Evolutionary conservation across 768 basidiomycete species (phyloP).

Genomic region (Solioccasus polychromus): DNA sequence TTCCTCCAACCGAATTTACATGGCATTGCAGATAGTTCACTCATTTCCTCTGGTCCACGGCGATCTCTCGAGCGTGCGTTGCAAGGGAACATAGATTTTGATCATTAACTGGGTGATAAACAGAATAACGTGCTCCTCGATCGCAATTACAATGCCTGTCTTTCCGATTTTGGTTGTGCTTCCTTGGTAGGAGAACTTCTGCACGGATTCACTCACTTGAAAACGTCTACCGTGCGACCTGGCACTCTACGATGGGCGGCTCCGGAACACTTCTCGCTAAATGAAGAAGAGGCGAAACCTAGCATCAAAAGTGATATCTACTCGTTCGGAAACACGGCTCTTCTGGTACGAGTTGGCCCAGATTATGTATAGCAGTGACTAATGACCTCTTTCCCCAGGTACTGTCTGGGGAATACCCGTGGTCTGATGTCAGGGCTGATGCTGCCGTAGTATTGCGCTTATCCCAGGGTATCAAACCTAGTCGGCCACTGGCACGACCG

Average conservation of each 20-base stretch:
- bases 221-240: neutral
- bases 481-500: neutral
- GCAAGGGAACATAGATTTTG: neutral
- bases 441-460: conserved; percentile 1
- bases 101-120: neutral
- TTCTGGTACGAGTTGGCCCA: neutral
- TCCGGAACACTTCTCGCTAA: conserved; percentile 4
- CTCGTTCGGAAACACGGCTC: conserved; percentile 8
- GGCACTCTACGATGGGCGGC: conserved; percentile 11
- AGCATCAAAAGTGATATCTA: conserved; percentile 8
- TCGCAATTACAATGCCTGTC: conserved; percentile 3
- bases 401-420: neutral
- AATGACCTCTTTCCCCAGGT: neutral
- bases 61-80: conserved; percentile 5
- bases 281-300: neutral
- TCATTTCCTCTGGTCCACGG: conserved; percentile 12
- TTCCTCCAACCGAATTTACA: too few species aligned
- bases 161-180: conserved; percentile 10
- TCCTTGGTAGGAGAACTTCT: conserved; percentile 7
- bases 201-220: neutral
- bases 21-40: neutral
- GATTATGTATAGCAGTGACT: neutral
- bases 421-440: neutral
- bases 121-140: conserved; percentile 13
- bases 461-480: neutral